Conservation (phyloP, 495 filamentous ascomycete species). For the Amphirosellinia nigrospora region DNA sequence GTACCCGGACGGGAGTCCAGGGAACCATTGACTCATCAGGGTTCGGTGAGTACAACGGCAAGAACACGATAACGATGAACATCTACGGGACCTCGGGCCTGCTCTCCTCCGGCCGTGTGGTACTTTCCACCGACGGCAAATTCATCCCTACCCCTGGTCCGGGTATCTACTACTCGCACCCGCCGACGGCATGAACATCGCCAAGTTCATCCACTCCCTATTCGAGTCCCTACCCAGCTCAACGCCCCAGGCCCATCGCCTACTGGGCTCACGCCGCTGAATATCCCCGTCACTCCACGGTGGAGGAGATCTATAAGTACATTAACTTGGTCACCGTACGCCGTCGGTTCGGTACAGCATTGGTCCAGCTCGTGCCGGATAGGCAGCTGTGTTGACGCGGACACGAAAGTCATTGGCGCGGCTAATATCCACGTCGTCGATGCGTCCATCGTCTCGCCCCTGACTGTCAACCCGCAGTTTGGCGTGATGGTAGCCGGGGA, state of each 20-base stretch:
- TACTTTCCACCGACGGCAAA: slow-evolving; percentile 38
- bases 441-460: slow-evolving; percentile 45
- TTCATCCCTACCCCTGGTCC: slow-evolving; percentile 41
- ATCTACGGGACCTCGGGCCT: slow-evolving; percentile 52
- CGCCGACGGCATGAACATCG: slow-evolving; percentile 46
- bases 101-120: slow-evolving; percentile 43
- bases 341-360: slow-evolving; percentile 47
- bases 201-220: slow-evolving; percentile 47
- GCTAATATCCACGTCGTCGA: slow-evolving; percentile 48
- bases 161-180: slow-evolving; percentile 44
- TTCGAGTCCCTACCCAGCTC: slow-evolving; percentile 44
- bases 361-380: slow-evolving; percentile 49
- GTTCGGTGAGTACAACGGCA: slow-evolving; percentile 33
- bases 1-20: slow-evolving; percentile 41
- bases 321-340: slow-evolving; percentile 47
- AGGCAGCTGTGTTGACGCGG: slow-evolving; percentile 43
- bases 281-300: slow-evolving; percentile 40
- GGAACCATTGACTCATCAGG: slow-evolving; percentile 50
- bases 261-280: slow-evolving; percentile 43
- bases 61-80: slow-evolving; percentile 50
- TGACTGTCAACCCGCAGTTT: slow-evolving; percentile 50
- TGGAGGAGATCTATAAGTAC: slow-evolving; percentile 43
- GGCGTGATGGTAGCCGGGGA: slow-evolving; percentile 49
- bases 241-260: slow-evolving; percentile 31
- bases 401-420: slow-evolving; percentile 45